Base-by-base conservation (phyloP, 108 stramenopile species). In the Craspedostauros australis region DNA sequence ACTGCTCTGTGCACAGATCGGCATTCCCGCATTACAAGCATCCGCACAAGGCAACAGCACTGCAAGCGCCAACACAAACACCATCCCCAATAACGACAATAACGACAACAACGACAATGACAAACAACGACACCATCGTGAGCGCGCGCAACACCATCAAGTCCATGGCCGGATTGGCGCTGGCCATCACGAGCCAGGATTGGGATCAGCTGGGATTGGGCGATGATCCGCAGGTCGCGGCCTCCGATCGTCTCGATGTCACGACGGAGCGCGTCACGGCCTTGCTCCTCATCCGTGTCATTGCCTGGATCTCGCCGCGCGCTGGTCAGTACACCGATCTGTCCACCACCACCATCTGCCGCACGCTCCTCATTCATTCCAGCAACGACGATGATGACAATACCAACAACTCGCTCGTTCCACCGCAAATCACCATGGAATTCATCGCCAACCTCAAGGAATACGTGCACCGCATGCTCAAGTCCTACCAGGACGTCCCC, bases 231-330 rank as follows among this genome's bases (percentile, higher is more conserved):
- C 29, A 51, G 4, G 52, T 69, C 1, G 64, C 62, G 18, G 60
- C 65, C 0, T 64, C 77, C 4, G 32, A 46, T 19, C 59, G 71
- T 50, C 3, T 74, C 4, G 57, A 69, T 15, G 44, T 50, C 6
- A 58, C 66, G 20, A 65, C 72, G 9, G 73, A 79, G 12, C 69
- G 83, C 5, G 51, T 82, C n/a, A 79, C 81, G 6, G 49, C 82
- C 7, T 50, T 88, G 36, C 46, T 88, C 24, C 34, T 84, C 39
- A 65, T 84, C 36, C 64, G 83, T 21, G 73, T 82, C 23, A 73
- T 80, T 18, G 83, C 80, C 4, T 54, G 77, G 43, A 71, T 82
- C 2, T 51, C 64, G 41, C 60, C 72, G 60, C 31, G 49, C 16
- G n/a, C n/a, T n/a, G 62, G 60, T 15, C 48, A 37, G 12, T 77